phyloP scores from a whole-genome alignment of 2,329 filamentous ascomycete genomes.

The Verruconis gallopava region DNA sequence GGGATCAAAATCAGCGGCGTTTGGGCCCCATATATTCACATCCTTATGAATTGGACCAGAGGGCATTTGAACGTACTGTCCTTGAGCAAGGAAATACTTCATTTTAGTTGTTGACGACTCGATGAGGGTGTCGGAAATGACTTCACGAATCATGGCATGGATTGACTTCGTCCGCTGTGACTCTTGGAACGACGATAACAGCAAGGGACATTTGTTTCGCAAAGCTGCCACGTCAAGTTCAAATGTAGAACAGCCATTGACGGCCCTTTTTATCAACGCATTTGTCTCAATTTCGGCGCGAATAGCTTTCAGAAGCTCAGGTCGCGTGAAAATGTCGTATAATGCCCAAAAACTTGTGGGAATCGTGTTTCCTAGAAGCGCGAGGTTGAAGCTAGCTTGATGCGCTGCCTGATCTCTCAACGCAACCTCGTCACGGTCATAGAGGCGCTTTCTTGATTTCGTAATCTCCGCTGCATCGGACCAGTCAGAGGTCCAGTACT shows the following conservation, averaged over 20 bases:
- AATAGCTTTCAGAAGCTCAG: slow-evolving; percentile 20
- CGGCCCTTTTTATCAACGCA: not conserved
- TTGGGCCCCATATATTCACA: slow-evolving; percentile 20
- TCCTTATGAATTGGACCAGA: slow-evolving; percentile 19
- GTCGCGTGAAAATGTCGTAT: slow-evolving; percentile 25
- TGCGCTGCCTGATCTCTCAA: not conserved
- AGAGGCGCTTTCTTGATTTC: not conserved
- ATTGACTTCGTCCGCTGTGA: slow-evolving; percentile 20
- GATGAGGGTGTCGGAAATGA: slow-evolving; percentile 24
- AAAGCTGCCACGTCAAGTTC: slow-evolving; percentile 23
- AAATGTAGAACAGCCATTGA: not conserved
- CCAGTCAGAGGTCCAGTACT: not conserved
- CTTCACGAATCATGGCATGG: slow-evolving; percentile 19
- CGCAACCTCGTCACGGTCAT: not conserved
- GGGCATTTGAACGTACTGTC: slow-evolving; percentile 25
- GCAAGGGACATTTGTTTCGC: slow-evolving; percentile 22
- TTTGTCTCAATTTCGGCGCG: slow-evolving; percentile 21
- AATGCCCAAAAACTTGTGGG: slow-evolving; percentile 28
- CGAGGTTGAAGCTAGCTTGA: slow-evolving; percentile 14
- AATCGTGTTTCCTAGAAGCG: slow-evolving; percentile 25
- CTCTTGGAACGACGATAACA: slow-evolving; percentile 27
- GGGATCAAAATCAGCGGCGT: slow-evolving; percentile 14
- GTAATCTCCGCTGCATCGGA: slow-evolving; percentile 3
- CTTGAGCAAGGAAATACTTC: slow-evolving; percentile 23
- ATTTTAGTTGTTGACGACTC: slow-evolving; percentile 13